phyloP scores from a whole-genome alignment of 2,329 filamentous ascomycete genomes.

The Beauveria medogensis region DNA sequence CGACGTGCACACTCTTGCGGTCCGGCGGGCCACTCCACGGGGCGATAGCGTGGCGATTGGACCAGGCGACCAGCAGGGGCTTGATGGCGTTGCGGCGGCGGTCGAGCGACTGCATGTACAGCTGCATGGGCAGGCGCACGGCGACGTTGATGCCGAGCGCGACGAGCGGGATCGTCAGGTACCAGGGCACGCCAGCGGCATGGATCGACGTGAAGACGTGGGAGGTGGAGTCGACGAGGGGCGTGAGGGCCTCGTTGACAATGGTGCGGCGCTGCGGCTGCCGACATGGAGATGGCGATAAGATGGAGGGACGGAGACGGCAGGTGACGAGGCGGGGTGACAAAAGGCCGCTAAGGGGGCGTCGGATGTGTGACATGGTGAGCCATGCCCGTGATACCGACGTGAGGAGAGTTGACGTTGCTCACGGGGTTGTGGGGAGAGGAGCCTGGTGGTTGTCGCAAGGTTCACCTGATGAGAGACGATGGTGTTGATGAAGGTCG shows the following conservation, averaged over 20 bases:
- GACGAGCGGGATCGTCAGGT: constrained; percentile 43
- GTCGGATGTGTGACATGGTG: background rate
- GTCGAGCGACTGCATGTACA: constrained; percentile 30
- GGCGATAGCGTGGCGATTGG: constrained; percentile 17
- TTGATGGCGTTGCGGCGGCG: constrained; percentile 21
- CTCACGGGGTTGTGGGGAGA: background rate
- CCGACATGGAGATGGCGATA: background rate
- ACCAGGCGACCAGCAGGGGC: constrained; percentile 26
- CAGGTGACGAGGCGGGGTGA: background rate
- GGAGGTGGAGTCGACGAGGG: constrained; percentile 30
- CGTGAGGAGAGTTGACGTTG: background rate
- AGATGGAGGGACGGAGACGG: background rate
- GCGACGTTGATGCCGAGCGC: constrained; percentile 37
- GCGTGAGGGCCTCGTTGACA: background rate
- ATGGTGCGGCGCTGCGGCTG: constrained; percentile 15
- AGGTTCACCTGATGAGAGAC: background rate
- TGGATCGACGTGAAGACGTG: constrained; percentile 38
- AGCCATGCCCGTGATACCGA: background rate
- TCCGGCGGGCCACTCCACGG: constrained; percentile 9
- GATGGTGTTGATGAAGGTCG: background rate
- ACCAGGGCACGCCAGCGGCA: constrained; percentile 42
- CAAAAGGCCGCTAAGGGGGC: constrained; percentile 3
- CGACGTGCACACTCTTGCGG: constrained; percentile 16
- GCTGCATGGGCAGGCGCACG: constrained; percentile 38
- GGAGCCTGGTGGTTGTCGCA: background rate